Evolutionary conservation across 805 yeast genomes (phyloP).

Genomic region (Metschnikowia lachancei): DNA sequence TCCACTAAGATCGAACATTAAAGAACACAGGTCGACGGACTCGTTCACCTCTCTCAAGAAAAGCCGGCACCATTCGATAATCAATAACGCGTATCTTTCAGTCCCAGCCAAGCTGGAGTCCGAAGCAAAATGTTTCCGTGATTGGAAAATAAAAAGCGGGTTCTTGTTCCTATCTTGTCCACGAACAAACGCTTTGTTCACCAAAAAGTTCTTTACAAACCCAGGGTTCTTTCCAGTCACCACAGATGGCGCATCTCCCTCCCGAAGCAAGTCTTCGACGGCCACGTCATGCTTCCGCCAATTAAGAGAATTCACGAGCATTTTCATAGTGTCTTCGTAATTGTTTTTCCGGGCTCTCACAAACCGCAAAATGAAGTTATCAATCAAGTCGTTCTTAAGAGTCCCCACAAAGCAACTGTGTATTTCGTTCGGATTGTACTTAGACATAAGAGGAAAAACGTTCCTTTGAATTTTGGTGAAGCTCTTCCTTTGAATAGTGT

Average conservation of each 20-base stretch:
- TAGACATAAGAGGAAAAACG: slow-evolving; percentile 30
- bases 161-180: slow-evolving; percentile 73
- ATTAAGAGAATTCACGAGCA: slow-evolving; percentile 68
- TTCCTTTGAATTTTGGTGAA: background rate
- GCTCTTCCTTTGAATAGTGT: background rate
- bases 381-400: slow-evolving; percentile 76
- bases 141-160: slow-evolving; percentile 80
- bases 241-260: slow-evolving; percentile 68
- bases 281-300: slow-evolving; percentile 70
- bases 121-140: slow-evolving; percentile 59
- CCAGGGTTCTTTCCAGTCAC: slow-evolving; percentile 40
- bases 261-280: slow-evolving; percentile 53
- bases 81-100: slow-evolving; percentile 67
- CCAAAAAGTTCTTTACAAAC: slow-evolving; percentile 53
- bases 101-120: slow-evolving; percentile 62
- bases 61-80: slow-evolving; percentile 65
- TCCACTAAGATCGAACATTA: slow-evolving; percentile 81
- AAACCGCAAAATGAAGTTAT: slow-evolving; percentile 71
- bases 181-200: slow-evolving; percentile 68
- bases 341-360: slow-evolving; percentile 87
- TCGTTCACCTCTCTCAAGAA: slow-evolving; percentile 55
- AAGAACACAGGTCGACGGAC: slow-evolving; percentile 75
- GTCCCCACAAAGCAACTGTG: slow-evolving; percentile 56
- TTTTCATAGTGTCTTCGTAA: slow-evolving; percentile 59
- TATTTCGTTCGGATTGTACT: slow-evolving; percentile 50